Conservation (phyloP, 75 land plant species). For the Cunninghamia lanceolata region DNA sequence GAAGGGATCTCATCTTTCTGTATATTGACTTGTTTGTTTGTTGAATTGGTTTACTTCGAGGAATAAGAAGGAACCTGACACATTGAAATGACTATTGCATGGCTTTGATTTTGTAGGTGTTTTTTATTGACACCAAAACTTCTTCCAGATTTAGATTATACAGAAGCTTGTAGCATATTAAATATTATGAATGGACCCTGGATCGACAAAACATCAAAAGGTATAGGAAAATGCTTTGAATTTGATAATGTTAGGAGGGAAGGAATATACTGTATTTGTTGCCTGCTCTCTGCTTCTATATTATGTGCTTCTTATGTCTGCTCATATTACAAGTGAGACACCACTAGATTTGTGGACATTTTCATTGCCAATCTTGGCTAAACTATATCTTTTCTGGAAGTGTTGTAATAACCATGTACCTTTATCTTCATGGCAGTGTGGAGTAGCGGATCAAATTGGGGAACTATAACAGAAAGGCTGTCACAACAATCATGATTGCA, state of each 20-base stretch:
- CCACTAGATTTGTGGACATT: background rate
- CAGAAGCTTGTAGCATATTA: constrained; percentile 86
- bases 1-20: constrained; percentile 14
- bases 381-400: background rate
- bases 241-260: background rate
- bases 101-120: constrained; percentile 55
- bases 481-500: constrained; percentile 9
- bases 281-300: no score
- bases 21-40: background rate
- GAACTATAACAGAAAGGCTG: constrained; percentile 2
- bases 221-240: constrained; percentile 24
- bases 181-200: constrained; percentile 98
- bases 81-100: background rate
- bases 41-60: background rate
- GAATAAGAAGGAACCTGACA: background rate
- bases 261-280: background rate
- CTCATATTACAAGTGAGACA: background rate
- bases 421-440: constrained; percentile 7
- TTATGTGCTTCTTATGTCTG: background rate
- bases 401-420: background rate
- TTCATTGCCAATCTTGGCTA: background rate
- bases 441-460: constrained; percentile 14
- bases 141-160: constrained; percentile 86
- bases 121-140: constrained; percentile 94
- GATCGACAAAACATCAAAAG: constrained; percentile 75